Conservation (phyloP, 1,284 basidiomycete genomes). For the Irpex sp. region DNA sequence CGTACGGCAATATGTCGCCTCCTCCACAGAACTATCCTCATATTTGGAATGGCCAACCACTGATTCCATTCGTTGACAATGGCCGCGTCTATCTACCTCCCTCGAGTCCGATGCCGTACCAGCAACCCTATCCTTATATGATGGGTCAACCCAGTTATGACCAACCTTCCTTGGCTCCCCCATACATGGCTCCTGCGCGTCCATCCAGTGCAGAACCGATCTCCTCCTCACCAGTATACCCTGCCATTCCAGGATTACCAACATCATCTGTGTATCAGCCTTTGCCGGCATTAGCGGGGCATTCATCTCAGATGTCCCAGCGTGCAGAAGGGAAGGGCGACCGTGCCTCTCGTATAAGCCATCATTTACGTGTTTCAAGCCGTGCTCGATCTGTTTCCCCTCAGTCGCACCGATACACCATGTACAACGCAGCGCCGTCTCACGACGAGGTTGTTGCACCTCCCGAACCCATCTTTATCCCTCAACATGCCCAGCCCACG, state of each 20-base stretch:
- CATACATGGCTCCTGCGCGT: conserved; percentile 27
- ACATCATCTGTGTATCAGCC: conserved; percentile 22
- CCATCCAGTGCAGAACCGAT: conserved; percentile 36
- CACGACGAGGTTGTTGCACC: conserved; percentile 18
- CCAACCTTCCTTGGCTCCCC: conserved; percentile 8
- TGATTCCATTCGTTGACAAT: conserved; percentile 38
- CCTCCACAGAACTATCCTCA: conserved; percentile 32
- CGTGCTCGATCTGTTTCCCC: conserved; percentile 62
- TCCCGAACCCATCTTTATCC: conserved; percentile 9
- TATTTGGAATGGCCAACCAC: conserved; percentile 32
- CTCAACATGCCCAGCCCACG: not conserved
- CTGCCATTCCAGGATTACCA: conserved; percentile 22
- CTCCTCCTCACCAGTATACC: conserved; percentile 24
- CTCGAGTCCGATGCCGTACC: not conserved
- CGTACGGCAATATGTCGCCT: conserved; percentile 19
- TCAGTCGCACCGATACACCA: conserved; percentile 31
- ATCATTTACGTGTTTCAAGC: conserved; percentile 53
- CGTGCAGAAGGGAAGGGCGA: conserved; percentile 59
- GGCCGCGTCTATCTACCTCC: conserved; percentile 49
- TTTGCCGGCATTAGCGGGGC: conserved; percentile 11
- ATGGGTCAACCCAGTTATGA: conserved; percentile 13
- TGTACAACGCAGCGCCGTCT: not conserved
- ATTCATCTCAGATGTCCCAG: conserved; percentile 22
- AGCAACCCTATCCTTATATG: conserved; percentile 9
- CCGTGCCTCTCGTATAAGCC: conserved; percentile 52